These are phyloP conservation scores for Penicillium malachiteum DNA, from an alignment of 495 filamentous ascomycete species.

Conservation along the genomic window DNA sequence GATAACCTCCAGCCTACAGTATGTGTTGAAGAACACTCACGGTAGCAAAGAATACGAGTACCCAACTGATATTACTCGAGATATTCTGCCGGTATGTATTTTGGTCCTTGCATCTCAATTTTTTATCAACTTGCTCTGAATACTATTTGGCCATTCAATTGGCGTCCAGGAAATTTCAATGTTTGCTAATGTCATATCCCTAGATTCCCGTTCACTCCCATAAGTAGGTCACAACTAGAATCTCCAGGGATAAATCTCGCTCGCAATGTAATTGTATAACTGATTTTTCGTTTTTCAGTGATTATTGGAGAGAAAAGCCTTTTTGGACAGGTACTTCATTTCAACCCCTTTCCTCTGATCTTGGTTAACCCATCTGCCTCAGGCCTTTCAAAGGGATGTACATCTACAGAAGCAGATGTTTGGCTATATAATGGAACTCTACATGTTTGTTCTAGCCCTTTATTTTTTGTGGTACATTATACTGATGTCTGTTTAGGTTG, in stretches of 20 bases:
- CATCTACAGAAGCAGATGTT: conserved; percentile 80
- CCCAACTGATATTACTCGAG: conserved; percentile 47
- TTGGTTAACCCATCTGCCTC: conserved; percentile 1
- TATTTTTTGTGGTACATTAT: background rate
- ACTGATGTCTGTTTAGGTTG: conserved; percentile 38
- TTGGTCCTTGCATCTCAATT: background rate
- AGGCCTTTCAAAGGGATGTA: conserved; percentile 60
- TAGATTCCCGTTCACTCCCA: conserved; percentile 49
- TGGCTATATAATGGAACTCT: conserved; percentile 75
- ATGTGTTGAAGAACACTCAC: conserved; percentile 45
- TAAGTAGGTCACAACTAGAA: conserved; percentile 28
- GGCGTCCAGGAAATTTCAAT: background rate
- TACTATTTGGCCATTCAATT: background rate
- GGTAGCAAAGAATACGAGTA: conserved; percentile 41
- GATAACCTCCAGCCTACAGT: conserved; percentile 37
- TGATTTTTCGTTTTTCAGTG: conserved; percentile 19
- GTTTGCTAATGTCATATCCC: conserved; percentile 17
- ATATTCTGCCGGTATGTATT: conserved; percentile 42
- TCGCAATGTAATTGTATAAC: background rate
- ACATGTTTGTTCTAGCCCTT: conserved; percentile 32
- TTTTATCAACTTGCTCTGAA: background rate
- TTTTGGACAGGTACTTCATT: conserved; percentile 47
- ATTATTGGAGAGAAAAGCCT: conserved; percentile 50
- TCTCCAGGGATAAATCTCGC: background rate
- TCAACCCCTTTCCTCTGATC: background rate